A percentile compares a stretch with the other conserved stretches of the same genome.
Conservation (phyloP, 2,329 filamentous ascomycete species). For the Anthostomella pinea region DNA sequence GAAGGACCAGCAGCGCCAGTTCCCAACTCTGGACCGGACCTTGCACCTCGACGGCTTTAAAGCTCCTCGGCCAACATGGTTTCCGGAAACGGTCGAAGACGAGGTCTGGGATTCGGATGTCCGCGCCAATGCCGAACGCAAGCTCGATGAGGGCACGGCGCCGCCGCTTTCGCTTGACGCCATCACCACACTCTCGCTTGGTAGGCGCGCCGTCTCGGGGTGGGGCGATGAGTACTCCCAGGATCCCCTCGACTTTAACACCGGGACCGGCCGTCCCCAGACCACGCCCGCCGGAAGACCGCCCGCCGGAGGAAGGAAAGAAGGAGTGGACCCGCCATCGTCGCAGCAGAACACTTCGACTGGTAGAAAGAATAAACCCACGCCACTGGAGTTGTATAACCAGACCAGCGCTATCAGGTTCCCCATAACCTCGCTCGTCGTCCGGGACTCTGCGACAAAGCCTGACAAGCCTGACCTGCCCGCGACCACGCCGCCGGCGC, state of each 20-base stretch:
- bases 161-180: conserved; percentile 11
- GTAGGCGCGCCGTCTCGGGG: conserved; percentile 5
- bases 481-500: no score
- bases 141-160: background rate
- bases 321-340: background rate
- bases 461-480: no score
- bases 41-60: conserved; percentile 5
- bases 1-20: conserved; percentile 15
- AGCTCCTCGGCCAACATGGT: background rate
- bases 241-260: no score
- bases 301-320: conserved; percentile 11
- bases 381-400: background rate
- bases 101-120: conserved; percentile 18
- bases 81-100: conserved; percentile 6
- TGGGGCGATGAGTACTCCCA: conserved; percentile 7
- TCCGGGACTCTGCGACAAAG: no score
- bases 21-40: conserved; percentile 9
- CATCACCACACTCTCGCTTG: conserved; percentile 19
- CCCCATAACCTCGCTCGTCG: no score
- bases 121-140: conserved; percentile 11
- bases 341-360: background rate
- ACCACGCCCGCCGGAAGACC: conserved; percentile 9
- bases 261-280: no score
- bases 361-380: background rate
- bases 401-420: background rate